These are phyloP conservation scores for Penicillium sp. DNA, from an alignment of 2,329 filamentous ascomycete species.

Conservation along the genomic window DNA sequence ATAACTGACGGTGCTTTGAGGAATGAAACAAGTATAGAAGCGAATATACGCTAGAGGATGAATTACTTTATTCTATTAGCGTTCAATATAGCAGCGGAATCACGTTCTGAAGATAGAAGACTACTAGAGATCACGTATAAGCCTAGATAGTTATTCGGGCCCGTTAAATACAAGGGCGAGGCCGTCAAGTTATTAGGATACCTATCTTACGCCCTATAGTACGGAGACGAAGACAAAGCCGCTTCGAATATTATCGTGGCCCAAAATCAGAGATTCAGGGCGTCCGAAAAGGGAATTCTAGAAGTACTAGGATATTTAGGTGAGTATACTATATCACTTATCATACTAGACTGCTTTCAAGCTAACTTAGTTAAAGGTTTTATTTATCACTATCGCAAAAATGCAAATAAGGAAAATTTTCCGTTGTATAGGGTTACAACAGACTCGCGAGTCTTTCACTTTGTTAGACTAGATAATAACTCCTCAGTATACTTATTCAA, in stretches of 20 bases:
- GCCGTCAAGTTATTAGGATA: neutral
- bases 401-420: conserved; percentile 1
- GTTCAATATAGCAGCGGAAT: neutral
- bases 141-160: conserved; percentile 2
- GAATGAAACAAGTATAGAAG: neutral
- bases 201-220: conserved; percentile 2
- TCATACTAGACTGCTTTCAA: neutral
- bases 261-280: neutral
- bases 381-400: neutral
- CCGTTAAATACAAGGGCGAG: neutral
- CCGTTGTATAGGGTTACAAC: conserved; percentile 1
- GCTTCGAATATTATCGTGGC: conserved; percentile 1
- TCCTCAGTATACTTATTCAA: neutral
- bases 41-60: conserved; percentile 1
- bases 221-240: conserved; percentile 3
- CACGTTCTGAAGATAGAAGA: neutral
- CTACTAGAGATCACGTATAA: neutral
- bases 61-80: neutral
- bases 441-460: neutral
- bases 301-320: conserved; percentile 6
- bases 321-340: neutral
- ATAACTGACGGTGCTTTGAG: neutral
- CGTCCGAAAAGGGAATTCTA: neutral
- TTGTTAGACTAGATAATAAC: neutral
- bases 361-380: conserved; percentile 2